Base-by-base conservation (phyloP, 441 rosid genomes). In the Monsonia emarginata region DNA sequence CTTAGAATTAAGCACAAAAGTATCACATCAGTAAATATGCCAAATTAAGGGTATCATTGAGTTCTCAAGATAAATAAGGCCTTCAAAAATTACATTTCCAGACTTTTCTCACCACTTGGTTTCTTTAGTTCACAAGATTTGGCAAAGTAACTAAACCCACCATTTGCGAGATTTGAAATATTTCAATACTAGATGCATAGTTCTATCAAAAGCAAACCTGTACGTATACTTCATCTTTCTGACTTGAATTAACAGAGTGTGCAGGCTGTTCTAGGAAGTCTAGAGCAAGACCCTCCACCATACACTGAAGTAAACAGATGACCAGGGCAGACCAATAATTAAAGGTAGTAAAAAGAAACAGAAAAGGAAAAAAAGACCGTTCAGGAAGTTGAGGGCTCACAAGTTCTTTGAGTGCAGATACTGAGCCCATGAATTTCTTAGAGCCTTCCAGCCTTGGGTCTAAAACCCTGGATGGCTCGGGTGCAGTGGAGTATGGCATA, bases 371-470 rank as follows among this genome's bases (percentile, higher is more conserved):
- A 19, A 44, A 4, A 4, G 19, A 44, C 16, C 16, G 46, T 21
- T 31, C 14, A 38, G 67, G 66, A 60, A 67, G 64, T 56, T 27
- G 70, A 67, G 72, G 74, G 76, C 91, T 81, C 71, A 95, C 99
- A 76, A 91, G 75, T 81, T 95, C 98, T 80, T 80, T 88, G 71
- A 91, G 96, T 13, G 89, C 86, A 65, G 84, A 74, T 57, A 95
- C 86, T 28, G 97, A 82, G 71, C 90, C 83, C 50, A 67, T 67
- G 65, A 82, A 71, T 74, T 73, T 85, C 74, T 79, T 84, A 36
- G 95, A 79, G 71, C 79, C 84, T 75, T 89, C 98, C 63, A 80
- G 69, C 76, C 96, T 86, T 22, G 86, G 85, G 76, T 91, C 93
- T 66, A 75, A 68, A 82, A 79, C 67, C 76, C 91, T 85, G 19